These are phyloP conservation scores for Botrytis byssoidea DNA, from an alignment of 2,329 filamentous ascomycete genomes.

Conservation along the genomic window DNA sequence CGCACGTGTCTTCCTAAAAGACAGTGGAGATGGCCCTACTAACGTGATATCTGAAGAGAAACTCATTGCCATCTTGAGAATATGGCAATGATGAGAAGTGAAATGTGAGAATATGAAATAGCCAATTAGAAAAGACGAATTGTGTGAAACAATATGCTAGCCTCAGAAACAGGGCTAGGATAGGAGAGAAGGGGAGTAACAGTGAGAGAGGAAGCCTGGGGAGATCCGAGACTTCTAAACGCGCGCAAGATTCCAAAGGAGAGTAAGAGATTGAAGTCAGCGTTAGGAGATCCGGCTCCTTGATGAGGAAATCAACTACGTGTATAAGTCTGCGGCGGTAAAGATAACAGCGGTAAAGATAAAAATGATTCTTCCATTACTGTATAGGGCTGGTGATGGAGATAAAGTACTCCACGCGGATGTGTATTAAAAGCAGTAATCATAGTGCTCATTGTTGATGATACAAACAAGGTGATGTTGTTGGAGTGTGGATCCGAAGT, in stretches of 20 bases:
- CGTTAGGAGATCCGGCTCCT: slow-evolving; percentile 16
- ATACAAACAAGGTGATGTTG: background rate
- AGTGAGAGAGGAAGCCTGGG: background rate
- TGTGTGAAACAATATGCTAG: slow-evolving; percentile 8
- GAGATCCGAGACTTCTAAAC: background rate
- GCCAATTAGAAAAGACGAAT: background rate
- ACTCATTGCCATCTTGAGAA: slow-evolving; percentile 18
- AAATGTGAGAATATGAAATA: slow-evolving; percentile 2
- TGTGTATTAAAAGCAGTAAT: background rate
- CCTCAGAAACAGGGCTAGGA: background rate
- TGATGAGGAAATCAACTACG: slow-evolving; percentile 12
- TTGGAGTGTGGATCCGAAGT: slow-evolving; percentile 16
- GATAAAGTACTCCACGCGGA: slow-evolving; percentile 7
- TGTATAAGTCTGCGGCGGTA: slow-evolving; percentile 3
- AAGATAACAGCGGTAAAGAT: slow-evolving; percentile 4
- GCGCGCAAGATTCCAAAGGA: slow-evolving; percentile 6
- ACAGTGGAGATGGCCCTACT: background rate
- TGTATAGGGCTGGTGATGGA: slow-evolving; percentile 2
- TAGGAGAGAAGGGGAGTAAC: background rate
- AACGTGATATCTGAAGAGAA: slow-evolving; percentile 14
- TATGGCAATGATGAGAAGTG: slow-evolving; percentile 9
- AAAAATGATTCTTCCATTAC: background rate
- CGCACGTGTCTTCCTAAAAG: slow-evolving; percentile 28
- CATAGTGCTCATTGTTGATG: slow-evolving; percentile 9
- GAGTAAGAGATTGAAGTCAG: background rate